Evolutionary conservation across 768 basidiomycete species (phyloP).

Genomic region (Suillus lakei): DNA sequence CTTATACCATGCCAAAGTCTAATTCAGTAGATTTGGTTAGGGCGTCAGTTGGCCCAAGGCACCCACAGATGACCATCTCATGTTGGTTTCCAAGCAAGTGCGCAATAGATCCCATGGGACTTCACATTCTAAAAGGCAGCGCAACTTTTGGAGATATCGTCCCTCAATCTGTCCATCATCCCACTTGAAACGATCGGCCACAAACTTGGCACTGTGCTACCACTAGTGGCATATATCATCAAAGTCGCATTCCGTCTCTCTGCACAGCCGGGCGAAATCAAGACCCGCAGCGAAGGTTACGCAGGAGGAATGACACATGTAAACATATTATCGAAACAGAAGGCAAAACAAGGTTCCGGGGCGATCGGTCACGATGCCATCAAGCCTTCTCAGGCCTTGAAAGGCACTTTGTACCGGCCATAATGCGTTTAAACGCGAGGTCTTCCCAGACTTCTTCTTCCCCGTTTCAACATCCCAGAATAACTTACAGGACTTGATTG

Average conservation of each 20-base stretch:
- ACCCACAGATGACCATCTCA: constrained; percentile 2
- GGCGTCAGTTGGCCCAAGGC: constrained; percentile 12
- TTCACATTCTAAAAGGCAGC: constrained; percentile 1
- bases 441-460: constrained; percentile 19
- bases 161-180: constrained; percentile 16
- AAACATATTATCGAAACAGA: constrained; percentile 4
- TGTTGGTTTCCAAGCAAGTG: background rate
- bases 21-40: constrained; percentile 10
- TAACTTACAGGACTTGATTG: constrained; percentile 18
- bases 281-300: constrained; percentile 9
- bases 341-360: constrained; percentile 35
- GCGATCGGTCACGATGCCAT: constrained; percentile 21
- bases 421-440: constrained; percentile 25
- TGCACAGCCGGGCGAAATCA: constrained; percentile 4
- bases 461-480: constrained; percentile 30
- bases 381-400: constrained; percentile 21
- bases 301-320: constrained; percentile 9
- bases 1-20: background rate
- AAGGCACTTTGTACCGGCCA: constrained; percentile 17
- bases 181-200: constrained; percentile 20
- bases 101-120: constrained; percentile 1
- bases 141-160: constrained; percentile 15
- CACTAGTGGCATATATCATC: background rate
- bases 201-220: background rate
- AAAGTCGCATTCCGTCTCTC: background rate